phyloP scores from a whole-genome alignment of 2,329 filamentous ascomycete genomes.

The Fusarium equiseti region DNA sequence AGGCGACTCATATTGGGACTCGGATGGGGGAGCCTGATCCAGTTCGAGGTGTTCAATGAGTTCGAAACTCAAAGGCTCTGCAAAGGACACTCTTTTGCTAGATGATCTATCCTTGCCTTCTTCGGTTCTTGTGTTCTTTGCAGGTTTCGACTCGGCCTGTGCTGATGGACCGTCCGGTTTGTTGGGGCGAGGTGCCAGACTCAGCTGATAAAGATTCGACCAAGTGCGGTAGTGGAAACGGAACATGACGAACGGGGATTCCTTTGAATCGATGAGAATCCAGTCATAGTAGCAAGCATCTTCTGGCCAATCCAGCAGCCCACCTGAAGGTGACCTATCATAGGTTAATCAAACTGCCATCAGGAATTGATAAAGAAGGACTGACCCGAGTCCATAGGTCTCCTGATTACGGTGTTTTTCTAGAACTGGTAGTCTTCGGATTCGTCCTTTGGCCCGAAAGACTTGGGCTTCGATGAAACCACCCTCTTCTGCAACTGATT shows the following conservation, averaged over 20 bases:
- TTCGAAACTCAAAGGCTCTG: not conserved
- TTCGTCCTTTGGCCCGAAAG: constrained; percentile 64
- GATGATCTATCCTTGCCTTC: not conserved
- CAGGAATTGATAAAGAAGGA: not conserved
- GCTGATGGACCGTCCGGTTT: not conserved
- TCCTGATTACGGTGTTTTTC: constrained; percentile 61
- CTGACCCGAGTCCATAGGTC: constrained; percentile 66
- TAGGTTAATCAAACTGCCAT: constrained; percentile 12
- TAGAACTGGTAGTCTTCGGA: constrained; percentile 57
- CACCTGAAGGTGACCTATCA: constrained; percentile 64
- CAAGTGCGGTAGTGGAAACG: constrained; percentile 68
- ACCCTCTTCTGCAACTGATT: constrained; percentile 63
- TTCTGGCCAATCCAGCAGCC: constrained; percentile 64
- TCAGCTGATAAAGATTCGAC: constrained; percentile 61
- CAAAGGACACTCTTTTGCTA: not conserved
- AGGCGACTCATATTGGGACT: not conserved
- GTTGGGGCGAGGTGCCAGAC: constrained; percentile 56
- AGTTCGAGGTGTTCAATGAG: not conserved
- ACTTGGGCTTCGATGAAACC: constrained; percentile 67
- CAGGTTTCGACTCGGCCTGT: not conserved
- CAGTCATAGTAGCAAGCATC: constrained; percentile 66
- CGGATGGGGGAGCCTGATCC: not conserved
- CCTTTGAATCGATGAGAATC: constrained; percentile 62
- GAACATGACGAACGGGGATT: constrained; percentile 66
- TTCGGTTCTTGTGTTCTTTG: not conserved